A percentile compares a stretch with the other conserved stretches of the same genome.
phyloP scores from a whole-genome alignment of 495 filamentous ascomycete genomes.

The Trichoderma orchidacearum region DNA sequence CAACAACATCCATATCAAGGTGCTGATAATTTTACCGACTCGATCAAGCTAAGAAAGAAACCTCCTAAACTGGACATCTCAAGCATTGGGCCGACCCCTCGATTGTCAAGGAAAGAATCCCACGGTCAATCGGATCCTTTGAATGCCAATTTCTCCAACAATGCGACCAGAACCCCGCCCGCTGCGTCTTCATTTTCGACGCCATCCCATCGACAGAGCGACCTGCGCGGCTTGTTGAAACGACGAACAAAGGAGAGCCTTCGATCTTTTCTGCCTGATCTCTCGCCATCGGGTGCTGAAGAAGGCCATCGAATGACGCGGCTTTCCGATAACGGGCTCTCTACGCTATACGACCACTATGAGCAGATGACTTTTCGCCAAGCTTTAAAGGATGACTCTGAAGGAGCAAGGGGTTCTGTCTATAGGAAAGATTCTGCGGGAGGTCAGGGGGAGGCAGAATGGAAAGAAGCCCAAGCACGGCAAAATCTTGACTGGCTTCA shows the following conservation, averaged over 20 bases:
- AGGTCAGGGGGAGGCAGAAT: neutral
- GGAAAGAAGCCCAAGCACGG: constrained; percentile 8
- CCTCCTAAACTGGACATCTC: constrained; percentile 34
- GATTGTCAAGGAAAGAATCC: constrained; percentile 13
- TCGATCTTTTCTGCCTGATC: neutral
- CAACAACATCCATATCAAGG: constrained; percentile 27
- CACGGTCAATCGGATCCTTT: neutral
- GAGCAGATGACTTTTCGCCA: constrained; percentile 32
- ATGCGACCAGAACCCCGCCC: neutral
- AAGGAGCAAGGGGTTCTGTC: neutral
- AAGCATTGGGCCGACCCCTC: neutral
- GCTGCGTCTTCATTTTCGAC: neutral
- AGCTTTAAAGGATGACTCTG: constrained; percentile 19
- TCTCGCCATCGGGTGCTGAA: neutral
- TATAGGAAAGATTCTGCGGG: neutral
- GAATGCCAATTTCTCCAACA: neutral
- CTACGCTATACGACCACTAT: constrained; percentile 38
- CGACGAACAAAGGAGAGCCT: neutral
- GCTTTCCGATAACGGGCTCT: constrained; percentile 9
- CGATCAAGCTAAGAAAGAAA: constrained; percentile 26
- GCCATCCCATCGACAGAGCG: neutral
- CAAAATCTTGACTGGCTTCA: constrained; percentile 2
- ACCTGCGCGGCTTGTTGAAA: neutral
- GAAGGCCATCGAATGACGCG: neutral
- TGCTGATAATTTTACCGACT: constrained; percentile 14